Evolutionary conservation across 495 filamentous ascomycete species (phyloP), one percentile per base, ranked within the genome.

Genomic region (Cryomyces antarcticus): DNA sequence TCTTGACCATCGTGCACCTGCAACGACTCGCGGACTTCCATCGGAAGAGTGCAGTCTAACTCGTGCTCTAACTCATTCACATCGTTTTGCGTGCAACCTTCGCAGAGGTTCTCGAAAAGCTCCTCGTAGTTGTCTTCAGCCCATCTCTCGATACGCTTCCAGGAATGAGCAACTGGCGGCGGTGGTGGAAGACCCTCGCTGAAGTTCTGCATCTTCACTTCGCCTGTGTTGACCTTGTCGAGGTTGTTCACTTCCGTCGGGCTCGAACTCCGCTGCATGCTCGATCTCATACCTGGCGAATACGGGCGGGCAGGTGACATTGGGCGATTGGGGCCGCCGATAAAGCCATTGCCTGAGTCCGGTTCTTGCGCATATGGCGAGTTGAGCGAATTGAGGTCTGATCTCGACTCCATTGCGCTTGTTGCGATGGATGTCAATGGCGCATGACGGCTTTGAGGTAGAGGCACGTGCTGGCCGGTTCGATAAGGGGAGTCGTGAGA

Each of bases 161-260:
- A 99, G 27, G 86, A 89, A 64, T 93, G 86, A 42, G 59, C 48
- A 9, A 93, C 77, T 7, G 89, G 83, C 3, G 89, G 89, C 5
- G 89, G 73, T 9, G 92, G 89, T 0, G 89, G 86, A 17, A 80
- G 71, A 39, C 89, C 89, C 48, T 96, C 84, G 49, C 77, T 73
- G 62, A 99, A 99, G 41, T 82, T 81, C 62, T 95, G 92, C 79
- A 99, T 86, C 44, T 86, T 86, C 44, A 99, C 95, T 58, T 93
- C 87, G 13, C 80, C 78, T 7, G 71, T 58, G 27, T 71, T 64
- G 44, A 78, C 75, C 28, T 69, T 68, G 37, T 81, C 74, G 47
- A 79, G 75, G 31, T 69, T 69, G 40, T 77, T 75, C 41, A 60
- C 60, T 35, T 77, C 72, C 43, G 65, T 31, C 11, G 6, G 67